A percentile compares a stretch with the other conserved stretches of the same genome.
Conservation (phyloP, 2,329 filamentous ascomycete genomes). For the Myriosclerotinia duriaeana region DNA sequence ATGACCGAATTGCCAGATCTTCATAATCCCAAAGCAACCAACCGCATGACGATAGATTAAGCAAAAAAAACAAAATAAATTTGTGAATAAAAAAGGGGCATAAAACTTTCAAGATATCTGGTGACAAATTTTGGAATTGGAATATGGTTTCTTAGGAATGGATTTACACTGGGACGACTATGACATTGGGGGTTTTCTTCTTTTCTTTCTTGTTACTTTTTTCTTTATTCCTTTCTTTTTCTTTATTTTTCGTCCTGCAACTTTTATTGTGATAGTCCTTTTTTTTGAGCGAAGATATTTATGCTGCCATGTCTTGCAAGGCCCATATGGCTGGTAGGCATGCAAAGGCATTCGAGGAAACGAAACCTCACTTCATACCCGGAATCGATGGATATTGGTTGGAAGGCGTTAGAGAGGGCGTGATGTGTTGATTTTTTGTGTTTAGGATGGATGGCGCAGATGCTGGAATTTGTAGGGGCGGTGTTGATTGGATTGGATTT, state of each 20-base stretch:
- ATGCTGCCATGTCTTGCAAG: slow-evolving; percentile 7
- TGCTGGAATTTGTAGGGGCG: neutral
- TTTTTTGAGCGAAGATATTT: slow-evolving; percentile 18
- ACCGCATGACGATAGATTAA: slow-evolving; percentile 52
- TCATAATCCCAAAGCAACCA: slow-evolving; percentile 43
- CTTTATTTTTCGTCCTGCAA: neutral
- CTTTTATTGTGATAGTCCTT: slow-evolving; percentile 7
- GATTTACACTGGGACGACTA: slow-evolving; percentile 9
- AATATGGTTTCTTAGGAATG: neutral
- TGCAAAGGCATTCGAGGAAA: slow-evolving; percentile 15
- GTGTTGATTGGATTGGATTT: neutral
- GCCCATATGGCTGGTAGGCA: slow-evolving; percentile 8
- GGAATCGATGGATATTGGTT: slow-evolving; percentile 20
- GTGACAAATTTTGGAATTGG: slow-evolving; percentile 9
- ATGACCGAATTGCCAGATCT: slow-evolving; percentile 49
- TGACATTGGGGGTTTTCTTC: slow-evolving; percentile 11
- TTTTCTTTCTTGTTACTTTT: slow-evolving; percentile 15
- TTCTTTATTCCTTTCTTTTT: neutral
- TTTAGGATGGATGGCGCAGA: neutral
- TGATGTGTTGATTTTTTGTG: slow-evolving; percentile 13
- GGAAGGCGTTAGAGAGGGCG: slow-evolving; percentile 13
- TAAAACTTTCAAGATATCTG: slow-evolving; percentile 6
- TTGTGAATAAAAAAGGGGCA: slow-evolving; percentile 10
- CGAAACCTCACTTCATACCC: slow-evolving; percentile 19
- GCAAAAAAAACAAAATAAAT: neutral